Evolutionary conservation across 805 yeast species (phyloP), one percentile per base, ranked within the genome.

Genomic region (Starmerella potacharoeniae): DNA sequence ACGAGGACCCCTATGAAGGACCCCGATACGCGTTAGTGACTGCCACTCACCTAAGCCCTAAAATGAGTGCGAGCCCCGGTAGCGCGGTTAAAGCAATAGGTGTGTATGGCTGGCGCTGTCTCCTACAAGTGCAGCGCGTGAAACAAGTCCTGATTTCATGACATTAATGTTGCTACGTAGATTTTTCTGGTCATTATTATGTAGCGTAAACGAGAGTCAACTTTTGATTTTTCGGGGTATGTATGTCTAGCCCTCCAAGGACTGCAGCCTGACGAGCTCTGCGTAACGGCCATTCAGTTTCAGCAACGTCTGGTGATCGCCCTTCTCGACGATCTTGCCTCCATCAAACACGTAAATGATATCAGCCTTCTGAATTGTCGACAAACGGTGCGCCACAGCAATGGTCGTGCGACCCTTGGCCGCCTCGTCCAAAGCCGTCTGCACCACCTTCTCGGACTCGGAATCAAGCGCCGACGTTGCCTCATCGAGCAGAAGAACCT

Each of bases 371-470:
- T 75, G 73, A 57, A 84, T 84, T 0, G 90, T 83, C 56, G 80
- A 79, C 70, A 87, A 74, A 60, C 95, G 74, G 70, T 87, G 95
- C 6, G 95, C 95, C 68, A 87, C 85, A 61, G 95, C 87, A 61
- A 87, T 72, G 40, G 88, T 83, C 5, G 95, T 86, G 64, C 95
- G 83, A 41, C 83, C 76, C 45, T 71, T 62, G 59, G 88, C 86
- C 58, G 86, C 91, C 16, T 69, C 73, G 30, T 76, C 77, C 55
- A 83, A 81, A 4, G 95, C 87, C 7, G 71, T 63, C 68, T 88
- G 95, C 55, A 87, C 86, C 64, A 80, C 79, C 42, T 82, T 74
- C 68, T 87, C 95, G 0, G 95, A 85, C 65, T 80, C 83, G 64
- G 76, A 74, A 63, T 81, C 85, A 39, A 80, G 68, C 1, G 85